Evolutionary conservation across 2,329 filamentous ascomycete species (phyloP).

Genomic region (Aspergillus sergii): DNA sequence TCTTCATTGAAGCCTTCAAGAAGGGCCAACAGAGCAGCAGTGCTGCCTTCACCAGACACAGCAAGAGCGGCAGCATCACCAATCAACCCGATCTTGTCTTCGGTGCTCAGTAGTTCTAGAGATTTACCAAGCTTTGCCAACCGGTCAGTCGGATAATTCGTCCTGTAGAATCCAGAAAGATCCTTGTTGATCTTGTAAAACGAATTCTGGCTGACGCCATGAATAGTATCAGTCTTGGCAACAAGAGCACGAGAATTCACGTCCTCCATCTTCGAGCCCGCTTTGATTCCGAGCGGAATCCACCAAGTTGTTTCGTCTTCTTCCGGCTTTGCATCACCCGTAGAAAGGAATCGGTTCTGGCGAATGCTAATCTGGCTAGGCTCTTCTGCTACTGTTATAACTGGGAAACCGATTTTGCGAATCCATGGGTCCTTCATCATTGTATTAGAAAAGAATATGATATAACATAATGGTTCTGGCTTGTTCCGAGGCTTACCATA

Average conservation of each 20-base stretch:
- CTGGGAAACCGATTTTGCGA: slow-evolving; percentile 89
- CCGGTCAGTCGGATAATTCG: slow-evolving; percentile 86
- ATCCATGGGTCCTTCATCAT: slow-evolving; percentile 74
- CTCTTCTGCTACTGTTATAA: slow-evolving; percentile 83
- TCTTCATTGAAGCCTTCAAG: slow-evolving; percentile 82
- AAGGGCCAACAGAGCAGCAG: slow-evolving; percentile 78
- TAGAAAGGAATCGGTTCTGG: slow-evolving; percentile 87
- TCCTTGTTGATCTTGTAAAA: slow-evolving; percentile 96
- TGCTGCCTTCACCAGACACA: slow-evolving; percentile 81
- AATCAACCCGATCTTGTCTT: slow-evolving; percentile 91
- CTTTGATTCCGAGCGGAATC: slow-evolving; percentile 85
- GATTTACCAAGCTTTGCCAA: slow-evolving; percentile 78
- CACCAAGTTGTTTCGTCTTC: slow-evolving; percentile 95
- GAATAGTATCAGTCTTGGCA: slow-evolving; percentile 74
- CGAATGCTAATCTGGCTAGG: slow-evolving; percentile 78
- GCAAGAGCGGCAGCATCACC: slow-evolving; percentile 89
- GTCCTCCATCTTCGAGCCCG: slow-evolving; percentile 66
- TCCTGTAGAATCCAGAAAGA: slow-evolving; percentile 86
- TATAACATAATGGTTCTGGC: background rate
- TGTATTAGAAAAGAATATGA: slow-evolving; percentile 13
- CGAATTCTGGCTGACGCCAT: slow-evolving; percentile 64
- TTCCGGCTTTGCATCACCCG: slow-evolving; percentile 85
- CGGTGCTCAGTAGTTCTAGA: slow-evolving; percentile 72
- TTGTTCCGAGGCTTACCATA: slow-evolving; percentile 60
- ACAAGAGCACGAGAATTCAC: slow-evolving; percentile 70